Percentiles rank a stretch among this genome's conserved stretches.
These are phyloP conservation scores for Coniochaeta prunicola DNA, from an alignment of 2,329 filamentous ascomycete species.

Conservation along the genomic window DNA sequence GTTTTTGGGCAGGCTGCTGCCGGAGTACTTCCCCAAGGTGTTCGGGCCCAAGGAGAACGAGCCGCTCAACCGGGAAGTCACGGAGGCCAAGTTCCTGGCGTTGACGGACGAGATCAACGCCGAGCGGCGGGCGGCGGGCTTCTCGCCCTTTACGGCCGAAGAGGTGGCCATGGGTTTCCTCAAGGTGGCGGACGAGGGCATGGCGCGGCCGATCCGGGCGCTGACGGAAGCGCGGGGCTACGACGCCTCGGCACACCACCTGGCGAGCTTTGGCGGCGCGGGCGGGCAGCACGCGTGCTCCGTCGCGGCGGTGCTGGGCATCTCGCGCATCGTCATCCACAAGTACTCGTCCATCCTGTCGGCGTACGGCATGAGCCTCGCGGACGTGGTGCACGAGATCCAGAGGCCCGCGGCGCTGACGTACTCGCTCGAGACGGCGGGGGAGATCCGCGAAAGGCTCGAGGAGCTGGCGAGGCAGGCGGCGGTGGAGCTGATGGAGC, in stretches of 20 bases:
- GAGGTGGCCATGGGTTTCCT: conserved; percentile 66
- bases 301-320: conserved; percentile 61
- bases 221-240: conserved; percentile 65
- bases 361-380: conserved; percentile 64
- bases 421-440: conserved; percentile 33
- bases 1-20: conserved; percentile 58
- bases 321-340: conserved; percentile 63
- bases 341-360: conserved; percentile 62
- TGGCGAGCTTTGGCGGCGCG: conserved; percentile 67
- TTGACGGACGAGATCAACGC: conserved; percentile 57
- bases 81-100: conserved; percentile 55
- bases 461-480: neutral
- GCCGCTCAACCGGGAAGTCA: conserved; percentile 54
- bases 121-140: conserved; percentile 27
- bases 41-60: conserved; percentile 65
- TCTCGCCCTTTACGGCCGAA: conserved; percentile 49
- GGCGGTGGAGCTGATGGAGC: neutral
- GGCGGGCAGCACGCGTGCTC: conserved; percentile 65
- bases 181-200: conserved; percentile 63
- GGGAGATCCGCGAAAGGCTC: neutral
- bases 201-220: conserved; percentile 64
- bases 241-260: conserved; percentile 60
- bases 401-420: conserved; percentile 45
- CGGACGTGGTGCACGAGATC: conserved; percentile 66
- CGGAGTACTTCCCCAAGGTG: conserved; percentile 65